A percentile compares a stretch with the other conserved stretches of the same genome.
These are phyloP conservation scores for Alnus glutinosa DNA, from an alignment of 306 rosid genomes.

Conservation along the genomic window DNA sequence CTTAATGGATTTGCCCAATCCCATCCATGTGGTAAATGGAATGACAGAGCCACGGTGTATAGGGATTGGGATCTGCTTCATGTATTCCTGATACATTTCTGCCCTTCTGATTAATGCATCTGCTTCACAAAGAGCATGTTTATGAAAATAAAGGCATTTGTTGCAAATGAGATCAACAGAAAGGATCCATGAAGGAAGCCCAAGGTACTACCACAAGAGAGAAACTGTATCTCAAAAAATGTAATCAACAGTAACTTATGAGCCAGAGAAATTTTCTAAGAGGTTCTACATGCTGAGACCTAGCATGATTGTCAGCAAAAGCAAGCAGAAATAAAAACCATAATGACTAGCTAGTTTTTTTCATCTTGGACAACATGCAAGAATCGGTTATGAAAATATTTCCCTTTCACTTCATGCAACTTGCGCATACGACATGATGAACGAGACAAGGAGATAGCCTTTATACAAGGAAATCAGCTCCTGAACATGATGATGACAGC, in stretches of 20 bases:
- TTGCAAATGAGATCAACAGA: neutral
- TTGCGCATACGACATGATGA: neutral
- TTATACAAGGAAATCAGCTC: neutral
- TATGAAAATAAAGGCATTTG: conserved; percentile 8
- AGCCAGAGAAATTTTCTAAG: neutral
- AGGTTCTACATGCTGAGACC: neutral
- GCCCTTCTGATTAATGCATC: conserved; percentile 68
- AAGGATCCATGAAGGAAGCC: neutral
- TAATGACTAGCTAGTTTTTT: neutral
- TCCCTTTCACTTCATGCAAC: neutral
- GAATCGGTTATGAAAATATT: conserved; percentile 2
- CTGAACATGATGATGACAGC: neutral
- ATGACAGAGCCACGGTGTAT: conserved; percentile 69
- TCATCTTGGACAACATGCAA: neutral
- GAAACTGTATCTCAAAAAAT: neutral
- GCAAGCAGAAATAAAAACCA: neutral
- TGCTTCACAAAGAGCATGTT: conserved; percentile 27
- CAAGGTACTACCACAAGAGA: neutral
- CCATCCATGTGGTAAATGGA: conserved; percentile 84
- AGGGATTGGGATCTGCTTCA: conserved; percentile 84
- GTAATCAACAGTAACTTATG: neutral
- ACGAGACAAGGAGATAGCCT: neutral
- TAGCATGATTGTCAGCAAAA: neutral
- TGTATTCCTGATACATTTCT: conserved; percentile 89
- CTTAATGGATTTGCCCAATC: conserved; percentile 80